A percentile compares a stretch with the other conserved stretches of the same genome.
Evolutionary conservation across 192 early-diverging fungal genomes (phyloP).

Genomic region (Umbelopsis sp.): DNA sequence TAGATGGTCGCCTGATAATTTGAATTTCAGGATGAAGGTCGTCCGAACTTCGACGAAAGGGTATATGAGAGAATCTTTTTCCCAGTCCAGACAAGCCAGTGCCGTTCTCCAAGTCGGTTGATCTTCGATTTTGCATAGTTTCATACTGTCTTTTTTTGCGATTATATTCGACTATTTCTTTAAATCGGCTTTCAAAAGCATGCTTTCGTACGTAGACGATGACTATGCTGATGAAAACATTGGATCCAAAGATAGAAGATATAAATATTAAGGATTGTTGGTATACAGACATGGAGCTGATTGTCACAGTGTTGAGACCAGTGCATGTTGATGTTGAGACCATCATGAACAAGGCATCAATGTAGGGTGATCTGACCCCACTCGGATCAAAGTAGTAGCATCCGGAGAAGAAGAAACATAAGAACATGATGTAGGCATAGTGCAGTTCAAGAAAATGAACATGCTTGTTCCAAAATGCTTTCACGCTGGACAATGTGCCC

Average conservation of each 20-base stretch:
- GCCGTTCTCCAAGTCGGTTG: not conserved
- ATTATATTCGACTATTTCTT: constrained; percentile 31
- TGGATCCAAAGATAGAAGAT: constrained; percentile 28
- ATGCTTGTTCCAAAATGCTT: constrained; percentile 22
- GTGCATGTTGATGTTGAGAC: constrained; percentile 34
- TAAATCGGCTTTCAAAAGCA: constrained; percentile 36
- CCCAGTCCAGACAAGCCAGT: not conserved
- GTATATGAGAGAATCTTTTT: not conserved
- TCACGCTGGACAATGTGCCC: not conserved
- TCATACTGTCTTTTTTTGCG: constrained; percentile 12
- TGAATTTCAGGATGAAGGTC: constrained; percentile 7
- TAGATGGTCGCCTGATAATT: constrained; percentile 1
- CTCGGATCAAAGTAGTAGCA: constrained; percentile 31
- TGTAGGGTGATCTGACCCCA: constrained; percentile 25
- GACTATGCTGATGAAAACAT: constrained; percentile 25
- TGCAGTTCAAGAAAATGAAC: constrained; percentile 40
- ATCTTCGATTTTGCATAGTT: not conserved
- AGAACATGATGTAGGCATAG: constrained; percentile 25
- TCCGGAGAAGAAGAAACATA: constrained; percentile 32
- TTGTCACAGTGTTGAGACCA: constrained; percentile 34
- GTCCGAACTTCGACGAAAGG: not conserved
- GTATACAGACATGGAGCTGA: constrained; percentile 33
- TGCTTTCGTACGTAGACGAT: constrained; percentile 33
- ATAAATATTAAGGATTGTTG: constrained; percentile 30
- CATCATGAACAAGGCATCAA: constrained; percentile 39